These are phyloP conservation scores for Tylopilus cervinicoccineus DNA, from an alignment of 768 basidiomycete species.

Conservation along the genomic window DNA sequence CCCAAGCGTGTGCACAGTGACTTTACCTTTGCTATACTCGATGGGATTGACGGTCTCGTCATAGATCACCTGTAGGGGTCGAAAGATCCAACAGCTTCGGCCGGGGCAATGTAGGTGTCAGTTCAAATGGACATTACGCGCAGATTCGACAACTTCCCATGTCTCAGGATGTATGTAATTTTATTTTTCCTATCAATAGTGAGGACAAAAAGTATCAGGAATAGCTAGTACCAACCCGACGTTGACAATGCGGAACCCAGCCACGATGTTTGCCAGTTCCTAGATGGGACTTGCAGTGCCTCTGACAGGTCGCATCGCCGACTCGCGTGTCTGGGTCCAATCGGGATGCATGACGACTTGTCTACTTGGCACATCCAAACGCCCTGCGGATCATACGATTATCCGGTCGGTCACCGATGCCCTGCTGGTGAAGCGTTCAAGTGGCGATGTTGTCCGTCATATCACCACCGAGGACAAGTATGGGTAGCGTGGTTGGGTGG, in stretches of 20 bases:
- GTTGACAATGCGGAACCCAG: too few relatives aligned
- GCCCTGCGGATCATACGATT: constrained; percentile 50
- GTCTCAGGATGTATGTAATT: constrained; percentile 48
- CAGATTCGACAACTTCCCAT: constrained; percentile 54
- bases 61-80: constrained; percentile 40
- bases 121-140: constrained; percentile 52
- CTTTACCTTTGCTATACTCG: constrained; percentile 42
- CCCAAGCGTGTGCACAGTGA: constrained; percentile 44
- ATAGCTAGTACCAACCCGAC: too few relatives aligned
- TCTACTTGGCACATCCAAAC: constrained; percentile 39
- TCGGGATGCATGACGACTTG: constrained; percentile 53
- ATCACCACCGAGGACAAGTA: constrained; percentile 65
- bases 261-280: constrained; percentile 38
- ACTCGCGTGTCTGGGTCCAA: constrained; percentile 58
- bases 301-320: constrained; percentile 41
- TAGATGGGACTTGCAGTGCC: constrained; percentile 60
- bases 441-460: constrained; percentile 65
- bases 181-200: too few relatives aligned
- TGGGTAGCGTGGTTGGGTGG: constrained; percentile 23
- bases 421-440: constrained; percentile 49
- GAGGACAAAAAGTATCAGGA: too few relatives aligned
- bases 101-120: constrained; percentile 52
- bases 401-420: constrained; percentile 56
- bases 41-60: constrained; percentile 50
- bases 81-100: constrained; percentile 55